A percentile compares a stretch with the other conserved stretches of the same genome.
phyloP scores from a whole-genome alignment of 257 asterid genomes.

The Fraxinus americana region DNA sequence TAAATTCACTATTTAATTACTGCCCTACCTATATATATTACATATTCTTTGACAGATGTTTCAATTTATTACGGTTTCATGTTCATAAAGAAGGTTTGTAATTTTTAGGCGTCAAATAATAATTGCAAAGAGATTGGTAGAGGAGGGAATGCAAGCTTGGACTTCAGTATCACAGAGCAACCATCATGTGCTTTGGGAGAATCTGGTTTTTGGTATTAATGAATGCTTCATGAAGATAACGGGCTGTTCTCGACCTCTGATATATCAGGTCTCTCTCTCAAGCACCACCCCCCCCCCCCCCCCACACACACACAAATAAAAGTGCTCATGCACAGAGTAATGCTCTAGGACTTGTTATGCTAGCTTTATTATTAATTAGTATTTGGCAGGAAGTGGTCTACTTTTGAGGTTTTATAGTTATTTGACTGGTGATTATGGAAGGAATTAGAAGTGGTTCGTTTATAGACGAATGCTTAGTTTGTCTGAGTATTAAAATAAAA shows the following conservation, averaged over 20 bases:
- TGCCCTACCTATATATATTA: conserved; percentile 8
- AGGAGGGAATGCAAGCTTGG: conserved; percentile 79
- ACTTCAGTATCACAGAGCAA: conserved; percentile 52
- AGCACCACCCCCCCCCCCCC: too few relatives aligned
- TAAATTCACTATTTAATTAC: not conserved
- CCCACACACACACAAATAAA: not conserved
- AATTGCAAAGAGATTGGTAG: conserved; percentile 73
- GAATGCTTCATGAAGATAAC: conserved; percentile 62
- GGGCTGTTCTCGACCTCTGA: conserved; percentile 61
- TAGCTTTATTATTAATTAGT: not conserved
- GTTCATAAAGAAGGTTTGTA: conserved; percentile 21
- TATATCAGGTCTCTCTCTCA: conserved; percentile 56
- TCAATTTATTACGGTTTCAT: conserved; percentile 6
- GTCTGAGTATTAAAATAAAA: not conserved
- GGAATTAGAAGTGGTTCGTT: not conserved
- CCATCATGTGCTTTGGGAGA: conserved; percentile 75
- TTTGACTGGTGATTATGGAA: not conserved
- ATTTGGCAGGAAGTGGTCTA: not conserved
- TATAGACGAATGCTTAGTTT: not conserved
- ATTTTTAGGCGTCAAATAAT: conserved; percentile 71
- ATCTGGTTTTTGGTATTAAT: conserved; percentile 49
- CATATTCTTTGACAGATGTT: not conserved
- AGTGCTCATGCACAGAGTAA: not conserved
- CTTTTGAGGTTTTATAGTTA: not conserved
- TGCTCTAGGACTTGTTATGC: not conserved